Base-by-base conservation (phyloP, 768 basidiomycete genomes). In the Mycena kentingensis region DNA sequence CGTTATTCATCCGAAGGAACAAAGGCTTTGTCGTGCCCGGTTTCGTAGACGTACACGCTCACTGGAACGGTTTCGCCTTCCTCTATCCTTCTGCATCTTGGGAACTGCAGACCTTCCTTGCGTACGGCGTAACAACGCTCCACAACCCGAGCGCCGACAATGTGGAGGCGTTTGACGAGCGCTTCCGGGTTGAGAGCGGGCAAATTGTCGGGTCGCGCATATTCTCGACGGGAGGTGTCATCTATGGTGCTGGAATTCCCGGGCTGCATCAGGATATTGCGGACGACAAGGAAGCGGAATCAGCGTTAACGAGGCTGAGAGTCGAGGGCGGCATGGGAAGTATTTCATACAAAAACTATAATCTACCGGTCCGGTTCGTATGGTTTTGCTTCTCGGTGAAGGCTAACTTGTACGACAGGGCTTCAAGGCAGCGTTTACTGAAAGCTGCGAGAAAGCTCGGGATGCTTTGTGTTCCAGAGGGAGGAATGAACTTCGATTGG, bases 401-500 rank as follows among this genome's bases (percentile, higher is more conserved):
- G n/a, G 6, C 27, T 46, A 15, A 25, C n/a, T 36, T 5, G 27
- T 5, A n/a, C 15, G 32, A 15, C 48, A 65, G 65, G 16, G 85
- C 87, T 25, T 84, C 87, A 15, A 75, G 87, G 13, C 87, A 88
- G 62, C 72, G 87, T 27, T 67, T 89, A 43, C 67, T 89, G 21
- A 71, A 78, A 12, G 82, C 81, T 31, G 85, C 85, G 11, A 74
- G 75, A 28, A 78, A 85, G 53, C 62, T 88, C 36, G 77, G 76
- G 29, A 85, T 89, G 86, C 72, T 85, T 12, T 87, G 85, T 52
- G 81, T 88, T 4, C 87, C 87, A 0, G 87, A 89, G 67, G 87
- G 87, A 32, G 88, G 88, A 8, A 87, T 88, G 87, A 87, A 86
- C 62, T 82, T 75, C 25, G 87, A 90, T 60, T 90, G 88, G 88